phyloP scores from a whole-genome alignment of 768 basidiomycete species.

The Asterophora lycoperdoides region DNA sequence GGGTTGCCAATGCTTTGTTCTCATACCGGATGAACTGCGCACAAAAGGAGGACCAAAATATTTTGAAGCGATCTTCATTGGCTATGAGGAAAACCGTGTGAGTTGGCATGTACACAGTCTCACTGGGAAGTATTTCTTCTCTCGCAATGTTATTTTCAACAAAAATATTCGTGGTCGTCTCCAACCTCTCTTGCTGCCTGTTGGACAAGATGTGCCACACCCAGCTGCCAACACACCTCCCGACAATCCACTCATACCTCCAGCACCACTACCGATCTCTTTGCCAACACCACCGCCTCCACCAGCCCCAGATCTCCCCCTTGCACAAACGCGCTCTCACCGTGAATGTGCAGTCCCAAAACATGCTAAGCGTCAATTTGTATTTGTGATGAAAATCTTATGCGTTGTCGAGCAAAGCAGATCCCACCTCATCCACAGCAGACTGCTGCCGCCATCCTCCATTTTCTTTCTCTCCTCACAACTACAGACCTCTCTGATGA shows the following conservation, averaged over 20 bases:
- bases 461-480: neutral
- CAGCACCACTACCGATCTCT: neutral
- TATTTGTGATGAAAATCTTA: neutral
- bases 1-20: conserved; percentile 24
- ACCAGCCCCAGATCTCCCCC: neutral
- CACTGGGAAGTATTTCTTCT: neutral
- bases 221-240: conserved; percentile 5
- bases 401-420: neutral
- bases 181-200: conserved; percentile 10
- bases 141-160: neutral
- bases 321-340: neutral
- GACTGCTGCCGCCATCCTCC: neutral
- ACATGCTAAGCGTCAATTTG: neutral
- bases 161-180: neutral
- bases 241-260: neutral
- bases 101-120: neutral
- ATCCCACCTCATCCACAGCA: neutral
- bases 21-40: conserved; percentile 17
- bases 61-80: conserved; percentile 23
- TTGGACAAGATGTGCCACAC: too few species aligned
- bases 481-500: too few species aligned
- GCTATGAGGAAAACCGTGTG: neutral
- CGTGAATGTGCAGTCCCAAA: neutral
- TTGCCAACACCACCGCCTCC: too few species aligned
- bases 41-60: conserved; percentile 11